Conservation (phyloP, 2,329 filamentous ascomycete genomes). For the Pseudocercospora musae region DNA sequence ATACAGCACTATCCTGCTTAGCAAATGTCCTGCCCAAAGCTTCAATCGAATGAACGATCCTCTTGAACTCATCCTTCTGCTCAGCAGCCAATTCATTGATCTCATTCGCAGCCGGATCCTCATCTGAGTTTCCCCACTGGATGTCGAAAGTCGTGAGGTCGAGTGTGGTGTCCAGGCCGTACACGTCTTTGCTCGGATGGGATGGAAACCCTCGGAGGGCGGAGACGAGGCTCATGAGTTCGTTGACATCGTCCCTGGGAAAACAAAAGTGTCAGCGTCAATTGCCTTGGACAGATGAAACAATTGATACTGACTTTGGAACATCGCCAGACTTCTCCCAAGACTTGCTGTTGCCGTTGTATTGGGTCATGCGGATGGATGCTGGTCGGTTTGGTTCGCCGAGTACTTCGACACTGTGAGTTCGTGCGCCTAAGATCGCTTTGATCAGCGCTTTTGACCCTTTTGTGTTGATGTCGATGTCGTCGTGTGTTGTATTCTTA, state of each 20-base stretch:
- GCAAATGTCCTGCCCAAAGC: conserved; percentile 41
- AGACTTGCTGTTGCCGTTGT: conserved; percentile 33
- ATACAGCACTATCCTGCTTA: conserved; percentile 38
- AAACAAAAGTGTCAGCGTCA: not conserved
- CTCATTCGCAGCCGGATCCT: conserved; percentile 35
- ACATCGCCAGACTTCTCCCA: conserved; percentile 41
- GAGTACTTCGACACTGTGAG: conserved; percentile 39
- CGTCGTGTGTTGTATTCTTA: too few species aligned
- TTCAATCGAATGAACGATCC: conserved; percentile 43
- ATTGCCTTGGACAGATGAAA: too few species aligned
- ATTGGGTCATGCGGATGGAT: conserved; percentile 33
- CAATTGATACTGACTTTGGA: conserved; percentile 27
- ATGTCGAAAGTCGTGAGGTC: conserved; percentile 44
- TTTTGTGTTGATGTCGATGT: not conserved
- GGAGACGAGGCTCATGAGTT: conserved; percentile 39
- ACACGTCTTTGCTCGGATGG: conserved; percentile 39
- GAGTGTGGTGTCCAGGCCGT: conserved; percentile 39
- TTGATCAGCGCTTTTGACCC: not conserved
- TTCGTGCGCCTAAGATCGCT: conserved; percentile 29
- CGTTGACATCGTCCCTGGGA: conserved; percentile 41
- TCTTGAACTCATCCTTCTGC: conserved; percentile 44
- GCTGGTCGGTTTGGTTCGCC: conserved; percentile 42
- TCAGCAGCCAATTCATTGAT: conserved; percentile 38
- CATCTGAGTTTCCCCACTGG: conserved; percentile 42
- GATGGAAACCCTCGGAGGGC: conserved; percentile 42